A percentile compares a stretch with the other conserved stretches of the same genome.
phyloP scores from a whole-genome alignment of 495 filamentous ascomycete species.

The Xylaria cubensis region DNA sequence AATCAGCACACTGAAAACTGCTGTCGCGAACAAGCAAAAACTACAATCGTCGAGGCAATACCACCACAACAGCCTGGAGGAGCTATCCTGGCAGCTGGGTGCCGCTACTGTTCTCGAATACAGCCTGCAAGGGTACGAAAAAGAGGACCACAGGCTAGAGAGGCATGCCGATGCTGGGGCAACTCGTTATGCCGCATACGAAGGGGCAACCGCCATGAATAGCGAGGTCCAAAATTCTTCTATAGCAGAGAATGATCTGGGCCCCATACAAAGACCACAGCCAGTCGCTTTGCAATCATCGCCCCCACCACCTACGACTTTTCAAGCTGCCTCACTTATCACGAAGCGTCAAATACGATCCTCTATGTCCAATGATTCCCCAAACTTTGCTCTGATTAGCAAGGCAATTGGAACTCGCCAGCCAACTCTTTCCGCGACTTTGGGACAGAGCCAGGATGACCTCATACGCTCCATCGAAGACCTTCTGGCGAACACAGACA shows the following conservation, averaged over 20 bases:
- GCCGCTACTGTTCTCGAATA: conserved; percentile 36
- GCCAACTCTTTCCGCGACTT: background rate
- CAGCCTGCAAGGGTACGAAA: conserved; percentile 31
- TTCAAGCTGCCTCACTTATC: background rate
- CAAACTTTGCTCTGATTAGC: background rate
- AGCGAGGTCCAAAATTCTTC: background rate
- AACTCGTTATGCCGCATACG: background rate
- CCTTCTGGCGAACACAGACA: conserved; percentile 27
- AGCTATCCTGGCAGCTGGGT: conserved; percentile 57
- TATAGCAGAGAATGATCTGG: background rate
- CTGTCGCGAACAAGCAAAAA: conserved; percentile 54
- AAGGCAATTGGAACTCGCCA: background rate
- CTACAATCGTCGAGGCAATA: conserved; percentile 52
- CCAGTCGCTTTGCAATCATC: background rate
- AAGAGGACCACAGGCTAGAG: background rate
- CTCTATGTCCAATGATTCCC: background rate
- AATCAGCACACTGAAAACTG: conserved; percentile 52
- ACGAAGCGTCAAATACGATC: background rate
- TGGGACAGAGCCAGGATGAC: background rate
- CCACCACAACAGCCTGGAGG: conserved; percentile 39
- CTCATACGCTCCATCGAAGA: conserved; percentile 1
- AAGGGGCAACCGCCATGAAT: too few species aligned
- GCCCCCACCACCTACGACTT: background rate
- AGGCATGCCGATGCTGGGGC: background rate
- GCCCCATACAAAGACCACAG: background rate